phyloP scores from a whole-genome alignment of 1,284 basidiomycete species.

The Tranzscheliella williamsii region DNA sequence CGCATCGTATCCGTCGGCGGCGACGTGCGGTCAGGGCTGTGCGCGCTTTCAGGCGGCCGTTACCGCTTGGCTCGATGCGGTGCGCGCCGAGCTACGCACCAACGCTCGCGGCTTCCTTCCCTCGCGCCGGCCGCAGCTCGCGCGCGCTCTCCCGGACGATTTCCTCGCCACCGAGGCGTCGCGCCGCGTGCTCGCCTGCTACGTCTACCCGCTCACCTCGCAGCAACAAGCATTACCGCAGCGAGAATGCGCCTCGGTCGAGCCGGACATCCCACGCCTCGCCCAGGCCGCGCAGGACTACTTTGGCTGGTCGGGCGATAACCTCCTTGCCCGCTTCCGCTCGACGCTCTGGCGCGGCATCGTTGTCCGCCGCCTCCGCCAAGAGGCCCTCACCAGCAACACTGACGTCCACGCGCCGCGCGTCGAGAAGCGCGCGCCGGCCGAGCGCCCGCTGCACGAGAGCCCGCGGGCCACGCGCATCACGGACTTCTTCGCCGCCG shows the following conservation, averaged over 20 bases:
- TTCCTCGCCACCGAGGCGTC: conserved; percentile 18
- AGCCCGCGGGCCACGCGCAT: conserved; percentile 25
- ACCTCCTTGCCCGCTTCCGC: conserved; percentile 17
- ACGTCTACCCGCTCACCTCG: conserved; percentile 31
- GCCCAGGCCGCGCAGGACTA: conserved; percentile 11
- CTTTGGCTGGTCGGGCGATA: conserved; percentile 18
- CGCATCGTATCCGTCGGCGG: conserved; percentile 5
- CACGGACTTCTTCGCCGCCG: conserved; percentile 30
- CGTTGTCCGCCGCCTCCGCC: conserved; percentile 12
- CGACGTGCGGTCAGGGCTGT: not conserved
- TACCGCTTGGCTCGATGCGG: conserved; percentile 20
- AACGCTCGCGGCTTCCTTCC: conserved; percentile 32
- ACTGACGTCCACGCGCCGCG: not conserved
- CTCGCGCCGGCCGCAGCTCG: conserved; percentile 24
- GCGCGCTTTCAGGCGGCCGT: conserved; percentile 18
- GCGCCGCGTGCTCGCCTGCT: conserved; percentile 25
- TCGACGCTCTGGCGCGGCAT: conserved; percentile 16
- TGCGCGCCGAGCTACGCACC: conserved; percentile 40
- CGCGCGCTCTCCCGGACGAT: conserved; percentile 9
- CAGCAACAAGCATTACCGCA: not conserved
- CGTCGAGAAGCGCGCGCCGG: too few species aligned
- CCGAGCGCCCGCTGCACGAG: conserved; percentile 7
- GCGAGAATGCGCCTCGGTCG: not conserved
- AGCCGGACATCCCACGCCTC: conserved; percentile 8
- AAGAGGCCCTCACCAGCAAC: conserved; percentile 7